Base-by-base conservation (phyloP, 2,329 filamentous ascomycete genomes). In the Lasiodiplodia sp. region DNA sequence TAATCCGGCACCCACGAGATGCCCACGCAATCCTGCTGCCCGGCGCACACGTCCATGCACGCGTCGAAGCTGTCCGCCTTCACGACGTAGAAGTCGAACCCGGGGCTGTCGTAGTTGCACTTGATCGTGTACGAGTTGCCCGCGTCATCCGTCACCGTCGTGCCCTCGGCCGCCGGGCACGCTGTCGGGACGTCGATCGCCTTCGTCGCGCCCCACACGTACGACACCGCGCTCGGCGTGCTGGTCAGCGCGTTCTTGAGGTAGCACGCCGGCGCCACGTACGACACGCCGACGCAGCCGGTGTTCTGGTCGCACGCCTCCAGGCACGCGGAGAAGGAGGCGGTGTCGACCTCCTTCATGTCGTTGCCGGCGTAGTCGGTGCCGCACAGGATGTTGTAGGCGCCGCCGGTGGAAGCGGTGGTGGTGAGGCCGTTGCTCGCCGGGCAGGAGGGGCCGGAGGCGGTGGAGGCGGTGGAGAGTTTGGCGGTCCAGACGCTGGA, bases 401-500 rank as follows among this genome's bases (percentile, higher is more conserved):
- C 51, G 44, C 60, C 60, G 28, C 44, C 44, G 6, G 60, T 52
- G 8, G 44, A 37, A 28, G 52, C 51, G 8, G 25, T 31, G 0
- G 25, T 14, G 18, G 18, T 38, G 11, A n/a, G 16, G 4, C 60
- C 60, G 21, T 63, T 52, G 60, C 60, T 63, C 1, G 3, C 28
- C 7, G 60, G 60, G 28, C 60, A 63, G 2, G 28, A 16, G n/a
- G 51, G 31, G 31, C 7, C 25, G 4, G 60, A 5, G 7, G 60
- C 23, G 2, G 60, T 63, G 10, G 37, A n/a, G 2, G 44, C 23
- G 2, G 53, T 10, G 8, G 40, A 10, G 14, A 67, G 31, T 38
- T 62, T 60, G 7, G 69, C 69, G 11, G 66, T 53, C 69, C 69
- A 70, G 2, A 70, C 55, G 31, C 44, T 38, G 4, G 38, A 31